Percentiles rank a stretch among this genome's conserved stretches.
These are phyloP conservation scores for Leishmania tarentolae DNA, from an alignment of 208 protist genomes.

Conservation along the genomic window DNA sequence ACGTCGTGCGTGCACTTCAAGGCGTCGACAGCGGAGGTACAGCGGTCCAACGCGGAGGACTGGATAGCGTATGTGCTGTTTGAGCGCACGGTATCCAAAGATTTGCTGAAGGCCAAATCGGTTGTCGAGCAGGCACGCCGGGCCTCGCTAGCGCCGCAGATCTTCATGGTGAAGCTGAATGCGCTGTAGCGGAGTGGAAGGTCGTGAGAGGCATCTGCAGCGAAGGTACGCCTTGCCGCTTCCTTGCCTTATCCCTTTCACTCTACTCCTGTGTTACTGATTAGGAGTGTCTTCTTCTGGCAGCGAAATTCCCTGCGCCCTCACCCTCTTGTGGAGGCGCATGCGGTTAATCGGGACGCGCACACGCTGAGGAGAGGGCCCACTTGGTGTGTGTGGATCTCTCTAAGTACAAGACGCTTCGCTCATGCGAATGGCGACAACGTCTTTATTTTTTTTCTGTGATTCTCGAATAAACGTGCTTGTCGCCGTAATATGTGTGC, in stretches of 20 bases:
- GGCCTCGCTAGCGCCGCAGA: slow-evolving; percentile 56
- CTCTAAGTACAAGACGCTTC: neutral
- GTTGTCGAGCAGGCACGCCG: slow-evolving; percentile 57
- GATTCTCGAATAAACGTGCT: neutral
- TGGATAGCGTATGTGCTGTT: slow-evolving; percentile 71
- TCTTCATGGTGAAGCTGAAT: slow-evolving; percentile 64
- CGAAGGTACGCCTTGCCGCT: slow-evolving; percentile 5
- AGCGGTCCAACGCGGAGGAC: slow-evolving; percentile 56
- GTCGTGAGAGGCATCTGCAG: neutral
- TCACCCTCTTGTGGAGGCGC: neutral
- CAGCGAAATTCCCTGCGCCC: neutral
- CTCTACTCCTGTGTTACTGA: neutral
- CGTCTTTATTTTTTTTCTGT: neutral
- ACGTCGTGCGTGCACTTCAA: slow-evolving; percentile 11
- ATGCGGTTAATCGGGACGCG: neutral
- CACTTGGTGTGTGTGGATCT: neutral
- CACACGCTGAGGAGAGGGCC: neutral
- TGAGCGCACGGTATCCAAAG: slow-evolving; percentile 71
- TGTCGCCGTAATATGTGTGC: neutral
- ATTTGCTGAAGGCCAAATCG: slow-evolving; percentile 54
- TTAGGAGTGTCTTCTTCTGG: neutral
- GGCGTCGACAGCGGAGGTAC: slow-evolving; percentile 22
- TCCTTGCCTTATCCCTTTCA: slow-evolving; percentile 3
- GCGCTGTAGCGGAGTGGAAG: slow-evolving; percentile 6
- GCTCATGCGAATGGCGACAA: neutral